These are phyloP conservation scores for Yamadazyma buinensis DNA, from an alignment of 1,139 yeast species.

Conservation along the genomic window DNA sequence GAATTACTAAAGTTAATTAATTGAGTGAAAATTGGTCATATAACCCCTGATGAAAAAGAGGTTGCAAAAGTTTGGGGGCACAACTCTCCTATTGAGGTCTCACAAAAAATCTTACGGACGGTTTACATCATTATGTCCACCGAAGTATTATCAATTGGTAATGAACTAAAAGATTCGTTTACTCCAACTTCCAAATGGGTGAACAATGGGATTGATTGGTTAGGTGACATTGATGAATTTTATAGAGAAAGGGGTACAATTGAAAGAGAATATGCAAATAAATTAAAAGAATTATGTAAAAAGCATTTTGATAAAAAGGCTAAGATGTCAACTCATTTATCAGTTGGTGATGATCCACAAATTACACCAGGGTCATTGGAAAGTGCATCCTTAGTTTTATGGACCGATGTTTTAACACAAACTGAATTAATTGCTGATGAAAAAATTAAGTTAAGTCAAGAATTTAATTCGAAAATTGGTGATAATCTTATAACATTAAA, in stretches of 20 bases:
- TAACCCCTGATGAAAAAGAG: background rate
- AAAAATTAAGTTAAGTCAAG: slow-evolving; percentile 56
- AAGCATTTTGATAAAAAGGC: slow-evolving; percentile 79
- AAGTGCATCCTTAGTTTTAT: slow-evolving; percentile 86
- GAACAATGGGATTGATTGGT: slow-evolving; percentile 67
- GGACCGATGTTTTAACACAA: slow-evolving; percentile 86
- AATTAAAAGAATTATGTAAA: slow-evolving; percentile 59
- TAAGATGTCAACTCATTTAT: slow-evolving; percentile 57
- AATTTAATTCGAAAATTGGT: slow-evolving; percentile 57
- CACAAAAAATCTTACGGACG: slow-evolving; percentile 11
- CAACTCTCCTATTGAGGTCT: background rate
- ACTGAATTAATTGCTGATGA: slow-evolving; percentile 80
- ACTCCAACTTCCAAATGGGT: slow-evolving; percentile 77
- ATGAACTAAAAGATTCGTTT: slow-evolving; percentile 75
- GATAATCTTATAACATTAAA: slow-evolving; percentile 59
- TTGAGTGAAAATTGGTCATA: too few relatives aligned
- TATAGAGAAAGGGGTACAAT: slow-evolving; percentile 77
- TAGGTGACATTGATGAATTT: slow-evolving; percentile 74
- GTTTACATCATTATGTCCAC: slow-evolving; percentile 7
- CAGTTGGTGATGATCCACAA: slow-evolving; percentile 89
- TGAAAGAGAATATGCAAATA: slow-evolving; percentile 79
- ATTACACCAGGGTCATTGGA: slow-evolving; percentile 95
- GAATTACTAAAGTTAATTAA: too few relatives aligned
- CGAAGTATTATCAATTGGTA: slow-evolving; percentile 46
- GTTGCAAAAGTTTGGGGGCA: background rate